Evolutionary conservation across 805 yeast species (phyloP).

Genomic region (Yarrowia deformans): DNA sequence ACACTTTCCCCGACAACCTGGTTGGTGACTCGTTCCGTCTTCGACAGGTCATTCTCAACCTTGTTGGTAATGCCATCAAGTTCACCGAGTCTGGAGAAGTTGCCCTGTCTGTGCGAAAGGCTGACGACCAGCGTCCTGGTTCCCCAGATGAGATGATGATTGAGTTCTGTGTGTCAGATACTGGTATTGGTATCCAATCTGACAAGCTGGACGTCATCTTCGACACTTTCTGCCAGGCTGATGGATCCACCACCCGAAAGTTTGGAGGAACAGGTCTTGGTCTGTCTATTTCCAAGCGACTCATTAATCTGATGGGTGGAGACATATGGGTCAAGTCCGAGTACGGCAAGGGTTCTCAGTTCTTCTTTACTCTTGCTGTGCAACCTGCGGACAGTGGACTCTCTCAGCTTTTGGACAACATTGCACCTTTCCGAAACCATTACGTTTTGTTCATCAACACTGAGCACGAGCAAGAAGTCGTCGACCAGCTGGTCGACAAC

Average conservation of each 20-base stretch:
- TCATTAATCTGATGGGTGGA: conserved; percentile 92
- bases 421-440: conserved; percentile 75
- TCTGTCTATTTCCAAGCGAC: conserved; percentile 82
- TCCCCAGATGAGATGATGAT: conserved; percentile 60
- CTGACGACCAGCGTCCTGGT: conserved; percentile 50
- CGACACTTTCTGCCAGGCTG: conserved; percentile 92
- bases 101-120: conserved; percentile 72
- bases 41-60: conserved; percentile 83
- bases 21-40: conserved; percentile 89
- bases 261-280: conserved; percentile 95
- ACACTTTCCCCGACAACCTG: conserved; percentile 84
- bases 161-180: conserved; percentile 87
- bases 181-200: conserved; percentile 87
- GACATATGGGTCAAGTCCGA: conserved; percentile 88
- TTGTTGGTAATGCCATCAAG: conserved; percentile 90
- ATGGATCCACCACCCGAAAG: conserved; percentile 90
- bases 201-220: conserved; percentile 86
- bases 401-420: conserved; percentile 68
- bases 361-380: conserved; percentile 82
- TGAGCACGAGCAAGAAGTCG: conserved; percentile 61
- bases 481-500: conserved; percentile 59
- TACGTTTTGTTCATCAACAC: conserved; percentile 74
- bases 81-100: conserved; percentile 86
- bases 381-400: conserved; percentile 70
- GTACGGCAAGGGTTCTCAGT: conserved; percentile 82